These are phyloP conservation scores for Emericellopsis atlantica DNA, from an alignment of 2,329 filamentous ascomycete genomes.

Conservation along the genomic window DNA sequence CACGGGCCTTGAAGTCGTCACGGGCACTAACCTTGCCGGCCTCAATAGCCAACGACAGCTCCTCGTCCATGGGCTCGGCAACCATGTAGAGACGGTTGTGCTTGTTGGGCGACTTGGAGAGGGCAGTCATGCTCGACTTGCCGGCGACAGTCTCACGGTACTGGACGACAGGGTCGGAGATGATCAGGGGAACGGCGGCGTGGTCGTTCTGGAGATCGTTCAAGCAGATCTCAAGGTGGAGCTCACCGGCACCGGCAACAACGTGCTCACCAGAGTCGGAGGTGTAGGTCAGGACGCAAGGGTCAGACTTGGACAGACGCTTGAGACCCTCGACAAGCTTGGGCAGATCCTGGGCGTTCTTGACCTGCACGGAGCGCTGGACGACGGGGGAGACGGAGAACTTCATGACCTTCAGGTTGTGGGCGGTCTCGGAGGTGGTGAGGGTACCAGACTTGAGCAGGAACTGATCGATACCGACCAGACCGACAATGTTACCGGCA, in stretches of 20 bases:
- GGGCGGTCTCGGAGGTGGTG: slow-evolving; percentile 90
- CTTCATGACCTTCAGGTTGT: slow-evolving; percentile 99
- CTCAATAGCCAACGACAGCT: slow-evolving; percentile 85
- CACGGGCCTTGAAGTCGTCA: slow-evolving; percentile 98
- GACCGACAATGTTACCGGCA: slow-evolving; percentile 98
- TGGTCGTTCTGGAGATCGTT: slow-evolving; percentile 99
- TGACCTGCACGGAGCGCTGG: slow-evolving; percentile 96
- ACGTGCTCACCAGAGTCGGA: slow-evolving; percentile 94
- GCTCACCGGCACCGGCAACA: slow-evolving; percentile 97
- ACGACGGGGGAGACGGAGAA: slow-evolving; percentile 99
- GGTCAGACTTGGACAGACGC: slow-evolving; percentile 99
- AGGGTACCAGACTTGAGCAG: slow-evolving; percentile 99
- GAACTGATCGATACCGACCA: slow-evolving; percentile 99
- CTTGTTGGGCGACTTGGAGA: slow-evolving; percentile 99
- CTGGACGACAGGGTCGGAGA: slow-evolving; percentile 95
- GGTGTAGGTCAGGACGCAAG: slow-evolving; percentile 88
- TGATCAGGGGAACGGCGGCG: slow-evolving; percentile 92
- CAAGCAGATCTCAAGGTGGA: slow-evolving; percentile 99
- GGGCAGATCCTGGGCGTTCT: slow-evolving; percentile 99
- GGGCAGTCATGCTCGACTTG: slow-evolving; percentile 85
- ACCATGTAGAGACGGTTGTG: slow-evolving; percentile 99
- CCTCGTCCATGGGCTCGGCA: slow-evolving; percentile 84
- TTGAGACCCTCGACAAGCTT: slow-evolving; percentile 99
- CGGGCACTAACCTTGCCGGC: slow-evolving; percentile 80
- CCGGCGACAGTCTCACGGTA: slow-evolving; percentile 91